Evolutionary conservation across 305 asterid genomes (phyloP).

Genomic region (Ilex paraguariensis): DNA sequence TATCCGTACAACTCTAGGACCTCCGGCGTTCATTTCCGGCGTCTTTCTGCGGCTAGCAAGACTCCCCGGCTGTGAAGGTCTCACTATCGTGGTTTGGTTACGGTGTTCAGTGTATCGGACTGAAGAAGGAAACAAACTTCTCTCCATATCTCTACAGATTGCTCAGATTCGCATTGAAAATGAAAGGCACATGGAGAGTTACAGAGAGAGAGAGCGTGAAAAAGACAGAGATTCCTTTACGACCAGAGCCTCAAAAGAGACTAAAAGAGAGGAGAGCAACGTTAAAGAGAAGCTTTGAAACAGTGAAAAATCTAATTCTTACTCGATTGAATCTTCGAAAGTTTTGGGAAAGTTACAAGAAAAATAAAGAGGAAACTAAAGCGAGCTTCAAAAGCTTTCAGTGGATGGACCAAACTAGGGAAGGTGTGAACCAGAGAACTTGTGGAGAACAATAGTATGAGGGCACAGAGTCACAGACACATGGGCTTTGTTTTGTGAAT

Average conservation of each 20-base stretch:
- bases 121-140: conserved; percentile 4
- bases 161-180: conserved; percentile 67
- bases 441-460: background rate
- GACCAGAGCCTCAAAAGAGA: conserved; percentile 45
- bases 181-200: conserved; percentile 14
- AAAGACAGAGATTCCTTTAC: conserved; percentile 38
- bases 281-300: conserved; percentile 25
- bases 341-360: conserved; percentile 13
- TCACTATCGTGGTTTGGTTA: conserved; percentile 34
- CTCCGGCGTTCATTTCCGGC: conserved; percentile 13
- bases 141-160: background rate
- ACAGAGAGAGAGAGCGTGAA: conserved; percentile 12
- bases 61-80: conserved; percentile 14
- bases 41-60: conserved; percentile 16
- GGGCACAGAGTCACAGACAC: too few species aligned
- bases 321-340: background rate
- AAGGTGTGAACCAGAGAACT: conserved; percentile 1
- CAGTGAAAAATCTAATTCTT: conserved; percentile 1
- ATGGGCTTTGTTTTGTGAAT: too few species aligned
- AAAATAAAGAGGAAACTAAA: conserved; percentile 16
- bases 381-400: conserved; percentile 1
- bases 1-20: conserved; percentile 49
- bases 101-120: conserved; percentile 63
- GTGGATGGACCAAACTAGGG: background rate
- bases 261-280: conserved; percentile 5